Evolutionary conservation across 768 basidiomycete genomes (phyloP), one percentile per base, ranked within the genome.

Genomic region (Lyophyllum decastes): DNA sequence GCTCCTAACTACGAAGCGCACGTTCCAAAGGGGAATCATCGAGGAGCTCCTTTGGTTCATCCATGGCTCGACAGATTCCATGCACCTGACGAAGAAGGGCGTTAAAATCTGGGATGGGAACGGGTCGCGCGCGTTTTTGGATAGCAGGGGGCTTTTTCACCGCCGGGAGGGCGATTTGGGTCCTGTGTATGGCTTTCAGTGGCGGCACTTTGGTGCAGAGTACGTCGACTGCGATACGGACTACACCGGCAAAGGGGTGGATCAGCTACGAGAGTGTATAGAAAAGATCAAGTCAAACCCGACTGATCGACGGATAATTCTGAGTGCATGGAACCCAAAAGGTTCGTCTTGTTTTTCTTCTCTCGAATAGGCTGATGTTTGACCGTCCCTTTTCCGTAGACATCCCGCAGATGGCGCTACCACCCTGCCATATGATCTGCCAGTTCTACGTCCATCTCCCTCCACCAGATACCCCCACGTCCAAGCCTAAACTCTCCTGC

Each of bases 41-140:
- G 95, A 95, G 68, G 96, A 98, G 64, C 85, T 99, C 1, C 78
- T 98, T 7, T 99, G 96, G 96, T 99, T 99, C 67, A 75, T 97
- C 16, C 77, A 79, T 35, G 95, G 96, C 1, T 81, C 79, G 8
- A 98, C 95, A 0, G 94, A 97, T 73, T 85, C 91, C 0, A 86
- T 76, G 5, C 63, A 87, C 0, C 81, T 99, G 40, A 84, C 87
- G 1, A 78, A 82, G 27, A 92, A 92, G 69, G 94, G 93, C 51
- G 83, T 98, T 60, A 91, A 92, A 71, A 98, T 99, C 65, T 99
- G 97, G 97, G 95, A 98, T 69, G 95, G 95, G 0, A 98, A 99
- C 62, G 95, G 94, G 8, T 89, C 89, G 2, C 84, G 88, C 60
- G 89, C 85, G 63, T 98, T 96, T 66, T 74, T 98, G 26, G 92